phyloP scores from a whole-genome alignment of 176 grass and related monocot genomes.

The Triticum aestivum region IWGSC_CS_RefSeq_v2.1 NC_057800.1:521188197-521188696 shows the following conservation, averaged over 20 bases:
- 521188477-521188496: too few relatives aligned
- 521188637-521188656: neutral
- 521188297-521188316: constrained; percentile 16
- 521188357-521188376: neutral
- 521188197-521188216: constrained; percentile 11
- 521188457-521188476: too few relatives aligned
- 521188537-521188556: neutral
- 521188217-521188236: constrained; percentile 1
- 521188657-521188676: neutral
- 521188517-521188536: neutral
- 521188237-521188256: neutral
- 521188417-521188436: neutral
- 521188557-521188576: constrained; percentile 22
- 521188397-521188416: neutral
- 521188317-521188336: neutral
- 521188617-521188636: neutral
- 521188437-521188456: neutral
- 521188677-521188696: neutral
- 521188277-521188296: constrained; percentile 34
- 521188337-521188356: neutral
- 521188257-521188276: constrained; percentile 18
- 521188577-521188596: constrained; percentile 34
- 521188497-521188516: neutral
- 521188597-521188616: neutral
- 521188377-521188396: neutral